phyloP scores from a whole-genome alignment of 495 filamentous ascomycete species.

The Neurospora sp. region DNA sequence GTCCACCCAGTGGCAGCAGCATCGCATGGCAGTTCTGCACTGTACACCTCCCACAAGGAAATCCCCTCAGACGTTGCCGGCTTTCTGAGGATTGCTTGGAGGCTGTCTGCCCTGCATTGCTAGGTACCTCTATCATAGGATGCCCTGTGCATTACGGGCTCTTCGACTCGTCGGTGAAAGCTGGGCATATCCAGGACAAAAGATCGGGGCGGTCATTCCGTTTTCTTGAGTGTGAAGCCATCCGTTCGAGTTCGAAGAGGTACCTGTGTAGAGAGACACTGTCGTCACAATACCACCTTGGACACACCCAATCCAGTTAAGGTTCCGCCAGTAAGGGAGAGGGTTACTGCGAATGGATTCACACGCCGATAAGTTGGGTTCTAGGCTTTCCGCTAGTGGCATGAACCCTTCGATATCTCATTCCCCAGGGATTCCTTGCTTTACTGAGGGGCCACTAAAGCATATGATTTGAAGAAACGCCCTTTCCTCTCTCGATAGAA shows the following conservation, averaged over 20 bases:
- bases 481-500: not conserved
- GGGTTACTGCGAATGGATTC: not conserved
- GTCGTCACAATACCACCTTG: not conserved
- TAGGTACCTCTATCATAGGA: not conserved
- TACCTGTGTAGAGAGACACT: not conserved
- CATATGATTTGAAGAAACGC: not conserved
- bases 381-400: not conserved
- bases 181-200: not conserved
- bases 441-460: not conserved
- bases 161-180: not conserved
- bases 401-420: not conserved
- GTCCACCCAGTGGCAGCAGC: not conserved
- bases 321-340: not conserved
- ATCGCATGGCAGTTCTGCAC: not conserved
- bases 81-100: not conserved
- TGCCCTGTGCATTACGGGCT: not conserved
- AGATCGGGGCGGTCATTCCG: not conserved
- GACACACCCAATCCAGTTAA: not conserved
- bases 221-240: not conserved
- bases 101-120: not conserved
- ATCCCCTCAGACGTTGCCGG: not conserved
- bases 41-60: not conserved
- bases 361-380: not conserved
- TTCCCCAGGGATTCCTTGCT: not conserved
- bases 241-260: not conserved